Percentiles rank a stretch among this genome's conserved stretches.
These are phyloP conservation scores for Sindora glabra DNA, from an alignment of 306 rosid genomes.

Conservation along the genomic window DNA sequence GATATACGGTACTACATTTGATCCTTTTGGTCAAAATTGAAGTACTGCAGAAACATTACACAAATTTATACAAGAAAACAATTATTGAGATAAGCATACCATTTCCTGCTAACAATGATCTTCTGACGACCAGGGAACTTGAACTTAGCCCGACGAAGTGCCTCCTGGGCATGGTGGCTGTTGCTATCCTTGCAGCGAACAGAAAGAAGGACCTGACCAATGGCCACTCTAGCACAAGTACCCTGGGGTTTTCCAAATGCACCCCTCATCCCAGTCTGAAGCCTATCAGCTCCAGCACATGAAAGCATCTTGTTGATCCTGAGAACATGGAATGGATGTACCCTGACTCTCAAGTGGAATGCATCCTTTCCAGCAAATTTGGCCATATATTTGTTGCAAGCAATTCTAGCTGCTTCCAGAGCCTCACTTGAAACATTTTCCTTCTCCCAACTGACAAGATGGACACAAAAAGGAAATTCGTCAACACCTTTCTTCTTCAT, in stretches of 20 bases:
- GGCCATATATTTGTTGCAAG: slow-evolving; percentile 82
- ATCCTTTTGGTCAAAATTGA: too few species aligned
- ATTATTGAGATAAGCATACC: slow-evolving; percentile 30
- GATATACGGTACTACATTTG: too few species aligned
- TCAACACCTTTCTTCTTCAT: slow-evolving; percentile 91
- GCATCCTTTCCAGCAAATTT: slow-evolving; percentile 83
- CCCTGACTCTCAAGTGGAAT: slow-evolving; percentile 83
- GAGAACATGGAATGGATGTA: slow-evolving; percentile 87
- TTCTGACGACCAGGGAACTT: slow-evolving; percentile 88
- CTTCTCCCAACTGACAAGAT: slow-evolving; percentile 85
- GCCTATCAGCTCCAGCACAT: slow-evolving; percentile 66
- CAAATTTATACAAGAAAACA: too few species aligned
- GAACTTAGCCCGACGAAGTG: slow-evolving; percentile 81
- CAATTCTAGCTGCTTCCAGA: slow-evolving; percentile 79
- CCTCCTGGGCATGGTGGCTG: slow-evolving; percentile 75
- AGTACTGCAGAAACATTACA: too few species aligned
- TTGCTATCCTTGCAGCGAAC: slow-evolving; percentile 78
- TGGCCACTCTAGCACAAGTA: slow-evolving; percentile 66
- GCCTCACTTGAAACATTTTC: slow-evolving; percentile 88
- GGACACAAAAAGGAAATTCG: slow-evolving; percentile 89
- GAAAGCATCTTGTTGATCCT: slow-evolving; percentile 86
- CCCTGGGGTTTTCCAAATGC: slow-evolving; percentile 77
- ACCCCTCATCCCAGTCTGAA: slow-evolving; percentile 91
- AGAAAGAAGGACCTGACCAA: slow-evolving; percentile 81
- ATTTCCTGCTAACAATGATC: slow-evolving; percentile 76